Conservation (phyloP, 2,329 filamentous ascomycete species). For the Monosporascus sp. region DNA sequence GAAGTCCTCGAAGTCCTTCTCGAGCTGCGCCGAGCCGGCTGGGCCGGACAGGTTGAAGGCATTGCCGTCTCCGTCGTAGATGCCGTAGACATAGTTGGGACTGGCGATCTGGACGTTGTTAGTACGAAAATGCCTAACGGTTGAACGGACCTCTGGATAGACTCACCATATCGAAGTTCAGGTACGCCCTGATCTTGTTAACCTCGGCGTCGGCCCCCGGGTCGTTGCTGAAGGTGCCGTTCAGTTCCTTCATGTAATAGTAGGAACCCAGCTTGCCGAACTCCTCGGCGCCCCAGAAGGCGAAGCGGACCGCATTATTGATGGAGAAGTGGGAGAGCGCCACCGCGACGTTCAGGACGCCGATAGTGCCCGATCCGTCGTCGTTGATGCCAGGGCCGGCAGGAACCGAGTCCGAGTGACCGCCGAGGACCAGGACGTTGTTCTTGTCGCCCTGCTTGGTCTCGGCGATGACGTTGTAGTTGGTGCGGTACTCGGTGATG, state of each 20-base stretch:
- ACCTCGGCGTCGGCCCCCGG: slow-evolving; percentile 42
- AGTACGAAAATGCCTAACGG: not conserved
- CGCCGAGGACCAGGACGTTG: slow-evolving; percentile 54
- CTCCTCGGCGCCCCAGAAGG: slow-evolving; percentile 61
- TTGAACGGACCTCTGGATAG: slow-evolving; percentile 24
- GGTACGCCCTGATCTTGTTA: slow-evolving; percentile 52
- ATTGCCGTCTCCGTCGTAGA: slow-evolving; percentile 50
- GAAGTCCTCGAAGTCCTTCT: slow-evolving; percentile 46
- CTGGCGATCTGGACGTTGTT: slow-evolving; percentile 26
- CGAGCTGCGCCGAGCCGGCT: slow-evolving; percentile 49
- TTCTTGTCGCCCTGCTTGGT: slow-evolving; percentile 53
- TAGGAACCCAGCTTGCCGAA: slow-evolving; percentile 57
- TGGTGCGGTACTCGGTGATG: slow-evolving; percentile 20
- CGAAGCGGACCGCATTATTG: slow-evolving; percentile 58
- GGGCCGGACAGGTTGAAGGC: slow-evolving; percentile 50
- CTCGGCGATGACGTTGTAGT: slow-evolving; percentile 55
- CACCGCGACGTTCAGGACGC: slow-evolving; percentile 53
- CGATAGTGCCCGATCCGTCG: slow-evolving; percentile 55
- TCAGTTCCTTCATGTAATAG: slow-evolving; percentile 41
- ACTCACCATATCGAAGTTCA: slow-evolving; percentile 58
- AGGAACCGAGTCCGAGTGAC: slow-evolving; percentile 56
- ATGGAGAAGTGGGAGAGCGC: slow-evolving; percentile 52
- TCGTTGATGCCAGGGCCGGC: slow-evolving; percentile 63
- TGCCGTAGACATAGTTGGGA: slow-evolving; percentile 48
- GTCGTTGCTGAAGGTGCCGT: slow-evolving; percentile 11